Evolutionary conservation across 495 filamentous ascomycete species (phyloP).

Genomic region (Neurospora terricola): DNA sequence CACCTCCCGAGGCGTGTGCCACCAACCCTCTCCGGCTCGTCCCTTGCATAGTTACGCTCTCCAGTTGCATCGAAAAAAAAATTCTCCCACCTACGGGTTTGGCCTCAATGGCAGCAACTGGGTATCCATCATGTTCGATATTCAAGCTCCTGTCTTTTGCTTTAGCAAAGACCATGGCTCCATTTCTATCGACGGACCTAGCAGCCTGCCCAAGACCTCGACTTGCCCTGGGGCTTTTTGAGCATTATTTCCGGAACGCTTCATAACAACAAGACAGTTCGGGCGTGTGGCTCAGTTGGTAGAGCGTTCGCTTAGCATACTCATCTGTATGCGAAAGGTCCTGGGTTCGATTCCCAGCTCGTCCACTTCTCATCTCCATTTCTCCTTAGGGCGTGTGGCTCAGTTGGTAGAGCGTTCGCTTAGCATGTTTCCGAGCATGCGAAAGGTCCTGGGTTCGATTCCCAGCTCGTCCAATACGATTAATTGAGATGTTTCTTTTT

Average conservation of each 20-base stretch:
- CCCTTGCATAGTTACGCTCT: background rate
- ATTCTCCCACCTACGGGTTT: background rate
- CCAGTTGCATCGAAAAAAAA: background rate
- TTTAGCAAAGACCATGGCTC: background rate
- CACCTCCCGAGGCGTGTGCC: background rate
- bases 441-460: background rate
- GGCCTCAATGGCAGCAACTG: background rate
- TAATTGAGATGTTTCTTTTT: background rate
- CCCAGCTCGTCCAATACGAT: background rate
- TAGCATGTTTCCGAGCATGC: background rate
- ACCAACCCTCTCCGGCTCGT: background rate
- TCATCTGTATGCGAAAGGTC: background rate
- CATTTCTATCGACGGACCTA: background rate
- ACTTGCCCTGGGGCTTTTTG: background rate
- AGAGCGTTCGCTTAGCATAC: background rate
- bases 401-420: background rate
- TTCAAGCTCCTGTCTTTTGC: background rate
- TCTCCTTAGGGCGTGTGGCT: background rate
- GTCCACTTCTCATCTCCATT: background rate
- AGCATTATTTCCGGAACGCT: background rate
- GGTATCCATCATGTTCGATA: background rate
- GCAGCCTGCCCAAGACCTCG: background rate
- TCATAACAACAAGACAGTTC: background rate
- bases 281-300: background rate
- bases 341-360: background rate